Base-by-base conservation (phyloP, 2,329 filamentous ascomycete genomes). In the Hymenoscyphus salicellus region DNA sequence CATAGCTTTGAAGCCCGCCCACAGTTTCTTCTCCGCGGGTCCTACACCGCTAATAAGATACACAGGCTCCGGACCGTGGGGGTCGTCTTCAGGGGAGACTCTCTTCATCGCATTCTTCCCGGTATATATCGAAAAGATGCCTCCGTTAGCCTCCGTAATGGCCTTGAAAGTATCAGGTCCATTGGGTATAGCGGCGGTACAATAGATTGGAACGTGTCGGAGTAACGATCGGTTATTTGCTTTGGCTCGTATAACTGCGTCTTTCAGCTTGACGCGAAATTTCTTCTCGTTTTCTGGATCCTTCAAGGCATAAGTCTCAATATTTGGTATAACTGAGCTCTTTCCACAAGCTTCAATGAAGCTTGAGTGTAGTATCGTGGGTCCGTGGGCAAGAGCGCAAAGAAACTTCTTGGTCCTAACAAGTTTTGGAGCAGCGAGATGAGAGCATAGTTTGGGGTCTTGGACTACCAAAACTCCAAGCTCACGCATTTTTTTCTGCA, bases 371-470 rank as follows among this genome's bases (percentile, higher is more conserved):
- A 98, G 84, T 55, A 98, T 85, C 1, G 85, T 83, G 0, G 93
- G 92, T 0, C 91, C 93, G 65, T 87, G 88, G 20, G 95, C 93
- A 32, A 99, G 80, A 14, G 93, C 92, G 66, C 89, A 90, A 59
- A 98, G 88, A 75, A 99, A 99, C 75, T 99, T 99, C 75, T 92
- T 88, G 0, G 95, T 99, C 43, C 95, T 89, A 38, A 97, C 86
- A 66, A 98, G 87, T 52, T 87, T 85, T 0, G 94, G 95, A 3
- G 94, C 94, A 38, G 92, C 93, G 11, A 99, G 85, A 75, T 96
- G 91, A 72, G 94, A 91, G 75, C 92, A 95, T 55, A 86, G 84
- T 58, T 86, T 84, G 30, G 87, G 87, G 73, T 97, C 91, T 71
- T 89, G 84, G 4, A 92, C 89, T 26, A 97, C 86, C 70, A 88